Conservation (phyloP, 306 rosid genomes). For the Casuarina glauca region DNA sequence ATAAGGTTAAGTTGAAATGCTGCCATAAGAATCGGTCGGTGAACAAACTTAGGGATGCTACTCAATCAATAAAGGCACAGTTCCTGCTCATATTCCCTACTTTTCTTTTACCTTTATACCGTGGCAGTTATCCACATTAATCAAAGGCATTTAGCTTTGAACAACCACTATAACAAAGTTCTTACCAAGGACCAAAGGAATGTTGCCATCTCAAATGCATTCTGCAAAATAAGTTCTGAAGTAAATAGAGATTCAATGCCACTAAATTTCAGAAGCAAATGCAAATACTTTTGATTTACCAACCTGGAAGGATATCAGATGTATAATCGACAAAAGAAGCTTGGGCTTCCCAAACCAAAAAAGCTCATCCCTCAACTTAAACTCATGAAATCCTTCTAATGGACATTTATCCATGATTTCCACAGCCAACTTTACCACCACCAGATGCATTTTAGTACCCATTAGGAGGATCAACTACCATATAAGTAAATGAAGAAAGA, state of each 20-base stretch:
- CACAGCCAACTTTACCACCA: conserved; percentile 86
- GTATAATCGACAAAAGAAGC: conserved; percentile 67
- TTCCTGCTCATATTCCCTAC: not conserved
- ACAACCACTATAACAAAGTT: conserved; percentile 3
- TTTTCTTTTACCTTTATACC: not conserved
- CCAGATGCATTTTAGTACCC: conserved; percentile 81
- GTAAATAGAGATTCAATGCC: not conserved
- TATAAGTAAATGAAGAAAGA: conserved; percentile 12
- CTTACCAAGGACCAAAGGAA: conserved; percentile 95
- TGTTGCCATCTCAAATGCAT: conserved; percentile 95
- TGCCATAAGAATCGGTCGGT: not conserved
- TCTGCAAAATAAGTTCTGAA: conserved; percentile 48
- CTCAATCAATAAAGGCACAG: not conserved
- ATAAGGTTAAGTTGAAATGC: not conserved
- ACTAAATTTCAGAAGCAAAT: conserved; percentile 2
- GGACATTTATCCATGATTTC: conserved; percentile 61
- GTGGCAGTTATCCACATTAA: not conserved
- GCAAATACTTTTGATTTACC: conserved; percentile 3
- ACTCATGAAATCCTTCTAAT: conserved; percentile 33
- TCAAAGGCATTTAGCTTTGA: not conserved
- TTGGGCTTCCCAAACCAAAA: conserved; percentile 93
- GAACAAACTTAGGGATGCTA: not conserved
- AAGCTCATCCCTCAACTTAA: conserved; percentile 77
- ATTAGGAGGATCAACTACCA: conserved; percentile 72
- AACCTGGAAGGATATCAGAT: conserved; percentile 85